Evolutionary conservation across 2,329 filamentous ascomycete genomes (phyloP).

Genomic region (Exophiala sp.): DNA sequence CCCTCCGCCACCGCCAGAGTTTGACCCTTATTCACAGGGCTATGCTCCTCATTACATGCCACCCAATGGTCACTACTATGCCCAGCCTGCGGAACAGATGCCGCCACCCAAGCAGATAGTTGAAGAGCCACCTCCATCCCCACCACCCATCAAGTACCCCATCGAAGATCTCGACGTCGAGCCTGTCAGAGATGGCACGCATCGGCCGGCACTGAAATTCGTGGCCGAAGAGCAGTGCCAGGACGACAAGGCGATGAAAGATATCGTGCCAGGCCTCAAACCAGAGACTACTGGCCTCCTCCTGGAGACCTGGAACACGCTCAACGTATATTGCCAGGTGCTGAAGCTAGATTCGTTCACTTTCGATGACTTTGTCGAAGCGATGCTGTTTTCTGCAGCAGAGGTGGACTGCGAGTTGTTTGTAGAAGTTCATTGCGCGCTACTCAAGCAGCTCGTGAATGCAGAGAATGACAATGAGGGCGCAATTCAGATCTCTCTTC

Average conservation of each 20-base stretch:
- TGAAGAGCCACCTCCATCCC: constrained; percentile 54
- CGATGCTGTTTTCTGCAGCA: constrained; percentile 69
- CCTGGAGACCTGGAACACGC: constrained; percentile 88
- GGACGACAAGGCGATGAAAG: constrained; percentile 49
- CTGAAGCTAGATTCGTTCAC: constrained; percentile 95
- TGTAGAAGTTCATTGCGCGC: constrained; percentile 83
- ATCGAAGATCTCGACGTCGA: constrained; percentile 87
- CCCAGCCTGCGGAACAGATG: constrained; percentile 14
- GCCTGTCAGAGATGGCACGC: constrained; percentile 55
- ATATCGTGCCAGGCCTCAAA: constrained; percentile 55
- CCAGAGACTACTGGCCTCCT: constrained; percentile 82
- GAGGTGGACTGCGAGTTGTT: constrained; percentile 76
- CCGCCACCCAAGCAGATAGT: constrained; percentile 9
- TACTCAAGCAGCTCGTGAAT: constrained; percentile 79
- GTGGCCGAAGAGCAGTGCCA: constrained; percentile 49
- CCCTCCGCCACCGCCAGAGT: constrained; percentile 9
- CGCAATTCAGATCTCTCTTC: constrained; percentile 70
- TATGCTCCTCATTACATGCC: constrained; percentile 27
- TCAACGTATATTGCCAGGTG: constrained; percentile 96
- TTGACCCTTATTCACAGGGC: constrained; percentile 8
- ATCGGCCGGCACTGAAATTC: constrained; percentile 71
- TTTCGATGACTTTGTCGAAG: constrained; percentile 90
- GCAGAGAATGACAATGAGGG: constrained; percentile 65
- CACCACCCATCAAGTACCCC: constrained; percentile 81
- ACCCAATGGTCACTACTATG: constrained; percentile 31